Conservation (phyloP, 768 basidiomycete species). For the Suillus cothurnatus region DNA sequence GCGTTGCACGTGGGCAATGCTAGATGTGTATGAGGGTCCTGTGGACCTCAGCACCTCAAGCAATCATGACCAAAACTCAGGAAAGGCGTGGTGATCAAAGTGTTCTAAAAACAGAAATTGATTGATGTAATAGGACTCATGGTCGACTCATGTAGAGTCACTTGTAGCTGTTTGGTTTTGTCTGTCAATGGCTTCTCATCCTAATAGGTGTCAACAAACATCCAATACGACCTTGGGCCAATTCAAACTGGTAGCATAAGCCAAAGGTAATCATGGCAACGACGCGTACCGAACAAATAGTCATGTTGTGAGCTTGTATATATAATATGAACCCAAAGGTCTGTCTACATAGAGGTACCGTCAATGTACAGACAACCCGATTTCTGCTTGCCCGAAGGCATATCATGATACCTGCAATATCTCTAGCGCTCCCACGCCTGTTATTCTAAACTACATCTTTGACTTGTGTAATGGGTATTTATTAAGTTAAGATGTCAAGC, state of each 20-base stretch:
- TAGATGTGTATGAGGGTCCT: slow-evolving; percentile 64
- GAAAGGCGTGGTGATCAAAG: slow-evolving; percentile 5
- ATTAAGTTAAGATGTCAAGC: no score
- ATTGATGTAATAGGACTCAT: not conserved
- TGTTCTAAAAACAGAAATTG: slow-evolving; percentile 1
- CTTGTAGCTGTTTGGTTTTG: not conserved
- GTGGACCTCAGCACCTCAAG: slow-evolving; percentile 78
- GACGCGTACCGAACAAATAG: no score
- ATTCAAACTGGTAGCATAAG: not conserved
- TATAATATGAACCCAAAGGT: no score
- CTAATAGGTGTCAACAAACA: slow-evolving; percentile 1
- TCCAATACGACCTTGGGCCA: not conserved
- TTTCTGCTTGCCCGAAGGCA: no score
- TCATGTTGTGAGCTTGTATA: no score
- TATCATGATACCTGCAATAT: no score
- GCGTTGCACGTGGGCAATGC: slow-evolving; percentile 38
- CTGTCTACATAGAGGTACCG: no score
- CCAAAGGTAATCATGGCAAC: no score
- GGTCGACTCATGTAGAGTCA: slow-evolving; percentile 1
- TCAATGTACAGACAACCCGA: no score
- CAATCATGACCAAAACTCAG: slow-evolving; percentile 50
- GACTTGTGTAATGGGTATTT: no score
- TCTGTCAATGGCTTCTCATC: not conserved
- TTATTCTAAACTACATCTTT: no score
- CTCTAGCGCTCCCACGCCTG: no score